These are phyloP conservation scores for Leccinum pachyderme DNA, from an alignment of 1,284 basidiomycete genomes.

Conservation along the genomic window DNA sequence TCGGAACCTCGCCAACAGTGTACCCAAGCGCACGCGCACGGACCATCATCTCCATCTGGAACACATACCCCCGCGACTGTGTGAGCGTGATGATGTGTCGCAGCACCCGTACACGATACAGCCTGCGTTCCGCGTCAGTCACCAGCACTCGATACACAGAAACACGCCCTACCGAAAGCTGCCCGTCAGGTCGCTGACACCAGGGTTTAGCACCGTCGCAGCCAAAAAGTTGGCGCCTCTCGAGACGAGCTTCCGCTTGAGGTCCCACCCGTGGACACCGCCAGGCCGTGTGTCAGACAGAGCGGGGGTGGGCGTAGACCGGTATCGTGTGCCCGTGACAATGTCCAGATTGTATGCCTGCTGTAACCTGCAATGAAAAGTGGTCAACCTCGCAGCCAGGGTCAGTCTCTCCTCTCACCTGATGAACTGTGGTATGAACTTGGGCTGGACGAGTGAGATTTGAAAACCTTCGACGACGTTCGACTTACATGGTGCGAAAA, in stretches of 20 bases:
- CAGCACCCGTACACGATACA: constrained; percentile 78
- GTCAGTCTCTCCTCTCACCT: constrained; percentile 43
- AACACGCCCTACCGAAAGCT: constrained; percentile 70
- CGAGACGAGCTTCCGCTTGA: constrained; percentile 83
- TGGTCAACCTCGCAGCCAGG: constrained; percentile 4
- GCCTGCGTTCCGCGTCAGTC: constrained; percentile 40
- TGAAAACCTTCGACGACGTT: too few relatives aligned
- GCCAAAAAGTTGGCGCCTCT: constrained; percentile 87
- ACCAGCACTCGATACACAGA: background rate
- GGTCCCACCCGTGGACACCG: constrained; percentile 87
- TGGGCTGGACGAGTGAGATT: constrained; percentile 53
- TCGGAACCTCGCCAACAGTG: constrained; percentile 85
- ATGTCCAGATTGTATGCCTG: constrained; percentile 82
- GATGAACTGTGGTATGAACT: constrained; percentile 89
- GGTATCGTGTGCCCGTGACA: constrained; percentile 90
- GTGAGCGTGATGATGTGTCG: constrained; percentile 81
- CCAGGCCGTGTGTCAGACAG: constrained; percentile 58
- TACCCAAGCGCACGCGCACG: constrained; percentile 81
- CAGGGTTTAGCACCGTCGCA: constrained; percentile 76
- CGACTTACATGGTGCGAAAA: constrained; percentile 86
- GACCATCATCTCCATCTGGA: constrained; percentile 98
- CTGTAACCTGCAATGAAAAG: constrained; percentile 54
- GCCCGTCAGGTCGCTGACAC: constrained; percentile 85
- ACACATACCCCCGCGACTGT: constrained; percentile 87
- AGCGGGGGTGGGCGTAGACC: constrained; percentile 52